These are phyloP conservation scores for Buxus sempervirens DNA, from an alignment of 164 flowering plant species.

Conservation along the genomic window DNA sequence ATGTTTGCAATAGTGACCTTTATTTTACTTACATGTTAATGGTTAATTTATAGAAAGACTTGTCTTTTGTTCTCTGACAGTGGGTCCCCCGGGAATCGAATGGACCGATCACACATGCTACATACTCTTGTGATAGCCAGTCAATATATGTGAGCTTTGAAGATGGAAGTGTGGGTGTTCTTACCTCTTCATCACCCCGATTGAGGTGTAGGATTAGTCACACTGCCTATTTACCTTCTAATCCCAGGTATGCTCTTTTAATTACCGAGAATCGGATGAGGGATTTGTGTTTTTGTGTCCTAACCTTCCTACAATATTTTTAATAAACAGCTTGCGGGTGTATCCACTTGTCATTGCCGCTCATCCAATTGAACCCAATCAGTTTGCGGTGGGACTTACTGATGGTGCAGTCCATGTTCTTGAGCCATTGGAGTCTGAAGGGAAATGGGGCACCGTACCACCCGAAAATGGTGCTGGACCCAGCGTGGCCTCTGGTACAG, in stretches of 20 bases:
- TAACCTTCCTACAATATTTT: background rate
- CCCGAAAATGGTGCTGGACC: constrained; percentile 22
- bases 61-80: constrained; percentile 29
- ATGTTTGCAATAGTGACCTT: background rate
- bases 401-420: constrained; percentile 82
- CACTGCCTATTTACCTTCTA: constrained; percentile 61
- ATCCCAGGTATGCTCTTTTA: constrained; percentile 40
- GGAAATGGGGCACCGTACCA: constrained; percentile 77
- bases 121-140: constrained; percentile 92
- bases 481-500: background rate
- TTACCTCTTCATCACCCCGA: constrained; percentile 52
- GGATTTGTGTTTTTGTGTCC: background rate
- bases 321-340: constrained; percentile 46
- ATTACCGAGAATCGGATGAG: background rate
- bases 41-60: background rate
- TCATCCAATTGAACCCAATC: constrained; percentile 79
- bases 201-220: constrained; percentile 72
- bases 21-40: too few species aligned
- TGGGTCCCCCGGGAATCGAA: constrained; percentile 65
- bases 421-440: constrained; percentile 83
- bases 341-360: constrained; percentile 77
- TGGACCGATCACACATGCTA: constrained; percentile 78
- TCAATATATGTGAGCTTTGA: constrained; percentile 74
- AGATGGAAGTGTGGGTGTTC: constrained; percentile 72
- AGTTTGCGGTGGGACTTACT: constrained; percentile 77